Percentiles rank a stretch among this genome's conserved stretches.
Conservation (phyloP, 306 rosid species). For the Sphenostylis stenocarpa region DNA sequence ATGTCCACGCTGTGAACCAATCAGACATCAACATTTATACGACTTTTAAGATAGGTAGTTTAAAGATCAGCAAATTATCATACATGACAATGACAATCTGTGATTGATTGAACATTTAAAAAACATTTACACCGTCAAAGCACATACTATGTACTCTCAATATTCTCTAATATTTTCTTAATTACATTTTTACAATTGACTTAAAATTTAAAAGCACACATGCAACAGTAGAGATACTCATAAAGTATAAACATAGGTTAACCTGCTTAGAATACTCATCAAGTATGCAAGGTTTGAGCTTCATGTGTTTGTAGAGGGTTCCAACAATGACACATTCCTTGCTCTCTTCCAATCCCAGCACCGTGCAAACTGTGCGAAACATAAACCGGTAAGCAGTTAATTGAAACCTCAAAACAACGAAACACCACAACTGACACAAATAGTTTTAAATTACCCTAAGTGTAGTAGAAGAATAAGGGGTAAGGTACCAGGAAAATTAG, state of each 20-base stretch:
- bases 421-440: neutral
- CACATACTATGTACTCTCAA: neutral
- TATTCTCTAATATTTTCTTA: neutral
- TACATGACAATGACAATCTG: neutral
- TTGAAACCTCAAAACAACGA: neutral
- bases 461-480: neutral
- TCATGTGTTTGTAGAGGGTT: conserved; percentile 90
- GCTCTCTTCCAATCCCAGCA: conserved; percentile 68
- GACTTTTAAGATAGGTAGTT: neutral
- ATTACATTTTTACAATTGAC: neutral
- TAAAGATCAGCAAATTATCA: neutral
- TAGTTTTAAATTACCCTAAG: conserved; percentile 1
- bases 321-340: conserved; percentile 90
- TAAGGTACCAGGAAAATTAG: conserved; percentile 63
- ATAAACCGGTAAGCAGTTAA: neutral
- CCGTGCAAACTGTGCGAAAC: conserved; percentile 64
- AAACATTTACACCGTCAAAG: neutral
- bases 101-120: neutral
- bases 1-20: neutral
- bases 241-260: neutral
- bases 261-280: conserved; percentile 95
- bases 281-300: conserved; percentile 85
- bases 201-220: neutral
- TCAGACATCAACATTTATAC: neutral
- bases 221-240: neutral